These are phyloP conservation scores for Eucalyptus marginata DNA, from an alignment of 345 rosid species.

Conservation along the genomic window DNA sequence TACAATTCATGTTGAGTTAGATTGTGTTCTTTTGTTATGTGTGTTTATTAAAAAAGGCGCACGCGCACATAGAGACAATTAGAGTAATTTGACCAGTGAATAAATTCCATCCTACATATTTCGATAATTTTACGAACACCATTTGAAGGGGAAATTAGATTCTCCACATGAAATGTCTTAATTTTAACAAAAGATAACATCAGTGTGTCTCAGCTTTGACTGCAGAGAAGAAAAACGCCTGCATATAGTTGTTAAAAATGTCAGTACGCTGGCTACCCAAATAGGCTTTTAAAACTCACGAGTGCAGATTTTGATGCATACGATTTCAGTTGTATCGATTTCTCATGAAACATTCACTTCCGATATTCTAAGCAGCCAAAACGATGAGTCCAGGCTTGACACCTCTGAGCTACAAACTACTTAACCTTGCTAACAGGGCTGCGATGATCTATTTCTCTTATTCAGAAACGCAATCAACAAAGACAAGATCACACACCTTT, in stretches of 20 bases:
- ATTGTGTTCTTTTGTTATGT: background rate
- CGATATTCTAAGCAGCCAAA: background rate
- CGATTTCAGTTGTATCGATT: background rate
- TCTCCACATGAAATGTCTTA: background rate
- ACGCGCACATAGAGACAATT: background rate
- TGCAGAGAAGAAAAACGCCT: background rate
- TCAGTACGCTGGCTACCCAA: background rate
- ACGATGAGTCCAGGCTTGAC: background rate
- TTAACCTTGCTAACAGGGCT: background rate
- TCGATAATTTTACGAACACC: background rate
- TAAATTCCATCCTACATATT: background rate
- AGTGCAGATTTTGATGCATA: background rate
- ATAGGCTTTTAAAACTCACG: background rate
- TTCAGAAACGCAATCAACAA: background rate
- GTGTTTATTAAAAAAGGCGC: background rate
- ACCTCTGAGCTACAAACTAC: background rate
- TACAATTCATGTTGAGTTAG: background rate
- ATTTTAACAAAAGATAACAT: background rate
- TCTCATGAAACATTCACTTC: background rate
- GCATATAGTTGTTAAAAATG: background rate
- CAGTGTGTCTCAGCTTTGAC: background rate
- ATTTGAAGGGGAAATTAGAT: background rate
- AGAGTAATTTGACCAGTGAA: background rate
- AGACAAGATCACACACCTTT: conserved; percentile 26
- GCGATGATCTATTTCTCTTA: background rate